These are phyloP conservation scores for Capsella rubella DNA, from an alignment of 441 rosid genomes.

Conservation along the genomic window DNA sequence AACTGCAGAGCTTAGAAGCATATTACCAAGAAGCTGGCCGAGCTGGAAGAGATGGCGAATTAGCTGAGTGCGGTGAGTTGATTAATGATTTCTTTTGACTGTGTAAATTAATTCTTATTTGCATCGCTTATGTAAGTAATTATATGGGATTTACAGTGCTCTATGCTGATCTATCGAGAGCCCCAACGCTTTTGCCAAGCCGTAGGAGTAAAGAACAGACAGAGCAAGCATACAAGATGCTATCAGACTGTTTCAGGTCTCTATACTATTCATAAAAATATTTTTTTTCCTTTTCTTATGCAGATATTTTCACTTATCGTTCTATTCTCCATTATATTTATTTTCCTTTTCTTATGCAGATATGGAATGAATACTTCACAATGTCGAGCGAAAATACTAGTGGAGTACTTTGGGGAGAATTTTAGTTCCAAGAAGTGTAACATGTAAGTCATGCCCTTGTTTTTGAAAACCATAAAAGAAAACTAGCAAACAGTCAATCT, in stretches of 20 bases:
- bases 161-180: slow-evolving; percentile 70
- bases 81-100: background rate
- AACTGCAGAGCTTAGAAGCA: slow-evolving; percentile 87
- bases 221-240: slow-evolving; percentile 76
- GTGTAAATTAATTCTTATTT: slow-evolving; percentile 19
- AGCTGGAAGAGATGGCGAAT: slow-evolving; percentile 95
- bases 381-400: slow-evolving; percentile 85
- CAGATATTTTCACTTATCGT: background rate
- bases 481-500: background rate
- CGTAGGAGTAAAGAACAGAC: slow-evolving; percentile 79
- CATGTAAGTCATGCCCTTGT: slow-evolving; percentile 51
- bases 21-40: slow-evolving; percentile 99
- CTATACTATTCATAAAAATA: slow-evolving; percentile 4
- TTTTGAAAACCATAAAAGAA: background rate
- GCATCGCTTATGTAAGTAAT: slow-evolving; percentile 15
- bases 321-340: background rate
- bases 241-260: slow-evolving; percentile 86
- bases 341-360: slow-evolving; percentile 53
- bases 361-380: slow-evolving; percentile 87
- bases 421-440: slow-evolving; percentile 67
- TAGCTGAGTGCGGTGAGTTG: slow-evolving; percentile 86
- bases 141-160: slow-evolving; percentile 55
- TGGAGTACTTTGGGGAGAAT: slow-evolving; percentile 88
- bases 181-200: slow-evolving; percentile 78
- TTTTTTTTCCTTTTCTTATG: slow-evolving; percentile 25